These are phyloP conservation scores for Sugiyamaella boreocaroliniensis DNA, from an alignment of 805 yeast genomes.

Conservation along the genomic window DNA sequence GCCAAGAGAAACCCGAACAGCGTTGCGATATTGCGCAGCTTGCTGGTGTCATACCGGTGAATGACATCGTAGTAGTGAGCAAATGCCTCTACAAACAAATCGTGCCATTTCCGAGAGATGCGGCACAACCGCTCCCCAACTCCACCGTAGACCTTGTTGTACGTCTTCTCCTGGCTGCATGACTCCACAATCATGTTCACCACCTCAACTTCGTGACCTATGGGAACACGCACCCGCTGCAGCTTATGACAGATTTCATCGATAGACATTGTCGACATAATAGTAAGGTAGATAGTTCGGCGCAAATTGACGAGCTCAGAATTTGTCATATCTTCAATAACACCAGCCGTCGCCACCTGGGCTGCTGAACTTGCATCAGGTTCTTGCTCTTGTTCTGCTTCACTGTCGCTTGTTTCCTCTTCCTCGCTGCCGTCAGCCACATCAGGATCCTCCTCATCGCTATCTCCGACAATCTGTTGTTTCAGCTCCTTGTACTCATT, in stretches of 20 bases:
- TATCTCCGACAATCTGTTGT: slow-evolving; percentile 42
- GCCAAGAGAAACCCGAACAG: slow-evolving; percentile 83
- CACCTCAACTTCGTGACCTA: slow-evolving; percentile 43
- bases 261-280: slow-evolving; percentile 85
- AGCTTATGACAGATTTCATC: slow-evolving; percentile 92
- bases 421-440: slow-evolving; percentile 11
- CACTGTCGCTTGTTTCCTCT: neutral
- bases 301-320: slow-evolving; percentile 57
- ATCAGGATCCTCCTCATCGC: slow-evolving; percentile 18
- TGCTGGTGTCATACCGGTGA: slow-evolving; percentile 64
- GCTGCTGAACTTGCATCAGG: slow-evolving; percentile 15
- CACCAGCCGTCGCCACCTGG: slow-evolving; percentile 11
- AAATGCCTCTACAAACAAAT: slow-evolving; percentile 48
- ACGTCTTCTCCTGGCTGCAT: slow-evolving; percentile 79
- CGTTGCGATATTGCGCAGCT: slow-evolving; percentile 70
- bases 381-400: neutral
- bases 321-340: slow-evolving; percentile 63
- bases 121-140: slow-evolving; percentile 60
- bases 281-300: slow-evolving; percentile 69
- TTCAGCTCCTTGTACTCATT: slow-evolving; percentile 39
- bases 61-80: slow-evolving; percentile 47
- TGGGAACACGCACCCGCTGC: slow-evolving; percentile 39
- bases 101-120: slow-evolving; percentile 50
- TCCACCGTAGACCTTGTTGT: slow-evolving; percentile 77
- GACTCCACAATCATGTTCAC: slow-evolving; percentile 71